Evolutionary conservation across 371 early-diverging fungal genomes (phyloP).

Genomic region (Chytridiales sp.): DNA sequence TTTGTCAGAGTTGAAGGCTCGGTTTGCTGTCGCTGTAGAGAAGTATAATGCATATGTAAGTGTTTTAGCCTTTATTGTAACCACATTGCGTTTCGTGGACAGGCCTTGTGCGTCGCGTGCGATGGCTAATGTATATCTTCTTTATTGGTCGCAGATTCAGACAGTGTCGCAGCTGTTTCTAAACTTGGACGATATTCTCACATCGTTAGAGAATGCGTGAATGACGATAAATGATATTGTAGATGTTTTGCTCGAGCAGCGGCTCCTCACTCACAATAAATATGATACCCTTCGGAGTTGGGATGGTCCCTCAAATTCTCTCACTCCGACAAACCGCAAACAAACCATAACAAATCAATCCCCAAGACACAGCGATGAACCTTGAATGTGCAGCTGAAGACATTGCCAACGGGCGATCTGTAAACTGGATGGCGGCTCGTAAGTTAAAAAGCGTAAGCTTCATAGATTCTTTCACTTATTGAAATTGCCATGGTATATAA

Average conservation of each 20-base stretch:
- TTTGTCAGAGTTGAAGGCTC: constrained; percentile 13
- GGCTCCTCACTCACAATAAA: too few species aligned
- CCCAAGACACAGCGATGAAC: neutral
- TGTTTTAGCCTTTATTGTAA: neutral
- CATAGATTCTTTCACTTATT: too few species aligned
- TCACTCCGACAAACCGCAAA: constrained; percentile 15
- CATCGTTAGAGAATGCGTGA: neutral
- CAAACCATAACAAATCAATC: constrained; percentile 5
- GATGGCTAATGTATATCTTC: neutral
- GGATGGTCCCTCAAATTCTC: neutral
- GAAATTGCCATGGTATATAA: too few species aligned
- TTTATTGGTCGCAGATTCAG: constrained; percentile 5
- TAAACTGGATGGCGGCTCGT: too few species aligned
- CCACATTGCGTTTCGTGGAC: neutral
- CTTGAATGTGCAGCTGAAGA: too few species aligned
- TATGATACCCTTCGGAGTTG: neutral
- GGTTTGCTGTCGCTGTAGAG: constrained; percentile 16
- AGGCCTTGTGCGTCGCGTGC: too few species aligned
- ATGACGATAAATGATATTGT: constrained; percentile 1
- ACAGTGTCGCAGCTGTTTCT: constrained; percentile 22
- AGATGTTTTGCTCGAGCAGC: constrained; percentile 1
- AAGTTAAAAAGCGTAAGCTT: too few species aligned
- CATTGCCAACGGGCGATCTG: too few species aligned
- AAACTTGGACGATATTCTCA: neutral
- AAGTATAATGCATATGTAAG: constrained; percentile 29